A percentile compares a stretch with the other conserved stretches of the same genome.
These are phyloP conservation scores for Cordyceps javanica DNA, from an alignment of 2,329 filamentous ascomycete species.

Conservation along the genomic window DNA sequence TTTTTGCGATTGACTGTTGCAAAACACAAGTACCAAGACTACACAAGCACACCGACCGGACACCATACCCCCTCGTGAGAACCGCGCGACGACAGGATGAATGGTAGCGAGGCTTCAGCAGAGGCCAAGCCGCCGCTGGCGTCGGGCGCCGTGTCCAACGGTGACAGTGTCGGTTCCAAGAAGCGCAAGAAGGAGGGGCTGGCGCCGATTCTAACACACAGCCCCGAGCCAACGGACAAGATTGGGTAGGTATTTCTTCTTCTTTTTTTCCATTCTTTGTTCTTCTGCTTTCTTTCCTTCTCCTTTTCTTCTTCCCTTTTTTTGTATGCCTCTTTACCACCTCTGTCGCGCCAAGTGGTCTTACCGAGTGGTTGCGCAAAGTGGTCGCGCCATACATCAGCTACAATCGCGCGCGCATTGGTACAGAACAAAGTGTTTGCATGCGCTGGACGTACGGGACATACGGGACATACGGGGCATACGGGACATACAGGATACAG, in stretches of 20 bases:
- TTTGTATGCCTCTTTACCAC: no score
- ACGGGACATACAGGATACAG: no score
- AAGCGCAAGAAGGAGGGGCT: slow-evolving; percentile 70
- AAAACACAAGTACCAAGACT: neutral
- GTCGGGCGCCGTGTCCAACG: slow-evolving; percentile 23
- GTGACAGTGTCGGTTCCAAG: slow-evolving; percentile 39
- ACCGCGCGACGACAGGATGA: slow-evolving; percentile 19
- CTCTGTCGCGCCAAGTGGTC: neutral
- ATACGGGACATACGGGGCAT: no score
- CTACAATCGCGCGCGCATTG: neutral
- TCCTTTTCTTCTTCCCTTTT: neutral
- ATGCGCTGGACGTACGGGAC: neutral
- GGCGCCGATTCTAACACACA: slow-evolving; percentile 71
- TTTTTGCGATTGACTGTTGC: neutral
- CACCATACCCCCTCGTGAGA: neutral
- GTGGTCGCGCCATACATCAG: neutral
- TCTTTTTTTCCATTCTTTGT: neutral
- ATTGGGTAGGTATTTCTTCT: slow-evolving; percentile 29
- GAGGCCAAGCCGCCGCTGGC: slow-evolving; percentile 13
- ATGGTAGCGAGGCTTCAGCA: slow-evolving; percentile 23
- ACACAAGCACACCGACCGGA: neutral
- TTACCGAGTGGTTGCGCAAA: neutral
- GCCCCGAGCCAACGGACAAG: slow-evolving; percentile 34
- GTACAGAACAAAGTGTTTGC: neutral
- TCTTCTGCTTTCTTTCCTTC: neutral